Evolutionary conservation across 345 rosid genomes (phyloP).

Genomic region (Lenwebbia sp.): DNA sequence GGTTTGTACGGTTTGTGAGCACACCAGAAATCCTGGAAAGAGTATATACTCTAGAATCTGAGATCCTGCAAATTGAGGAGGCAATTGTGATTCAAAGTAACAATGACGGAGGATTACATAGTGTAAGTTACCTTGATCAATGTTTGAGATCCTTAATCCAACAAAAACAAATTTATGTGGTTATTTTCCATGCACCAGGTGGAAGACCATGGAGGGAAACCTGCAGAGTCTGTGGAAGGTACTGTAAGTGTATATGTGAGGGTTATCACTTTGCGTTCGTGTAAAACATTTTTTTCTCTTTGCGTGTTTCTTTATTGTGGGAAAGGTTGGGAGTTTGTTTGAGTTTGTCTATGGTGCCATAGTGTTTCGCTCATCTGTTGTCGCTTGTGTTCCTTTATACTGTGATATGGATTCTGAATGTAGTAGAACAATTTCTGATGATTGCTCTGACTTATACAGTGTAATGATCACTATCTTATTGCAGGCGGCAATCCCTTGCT

Average conservation of each 20-base stretch:
- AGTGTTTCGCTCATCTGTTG: not conserved
- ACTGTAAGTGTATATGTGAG: slow-evolving; percentile 1
- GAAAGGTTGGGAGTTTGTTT: not conserved
- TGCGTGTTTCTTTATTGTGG: not conserved
- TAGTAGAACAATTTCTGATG: not conserved
- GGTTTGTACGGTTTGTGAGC: slow-evolving; percentile 99
- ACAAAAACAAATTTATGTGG: not conserved
- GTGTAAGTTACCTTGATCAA: slow-evolving; percentile 32
- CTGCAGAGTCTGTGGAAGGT: slow-evolving; percentile 55
- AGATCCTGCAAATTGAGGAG: slow-evolving; percentile 84
- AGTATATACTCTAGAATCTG: slow-evolving; percentile 71
- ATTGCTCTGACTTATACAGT: slow-evolving; percentile 1
- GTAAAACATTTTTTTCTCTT: not conserved
- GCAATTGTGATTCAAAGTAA: slow-evolving; percentile 79
- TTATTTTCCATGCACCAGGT: slow-evolving; percentile 28
- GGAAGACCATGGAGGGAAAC: slow-evolving; percentile 36
- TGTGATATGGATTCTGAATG: not conserved
- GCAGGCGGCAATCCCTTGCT: slow-evolving; percentile 38
- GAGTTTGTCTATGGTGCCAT: not conserved
- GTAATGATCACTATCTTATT: not conserved
- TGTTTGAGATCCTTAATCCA: not conserved
- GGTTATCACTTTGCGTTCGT: not conserved
- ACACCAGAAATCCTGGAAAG: slow-evolving; percentile 87
- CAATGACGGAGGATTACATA: slow-evolving; percentile 32
- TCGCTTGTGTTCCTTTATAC: not conserved